Evolutionary conservation across 768 basidiomycete genomes (phyloP).

Genomic region (Rubroboletus pulcherrimus): DNA sequence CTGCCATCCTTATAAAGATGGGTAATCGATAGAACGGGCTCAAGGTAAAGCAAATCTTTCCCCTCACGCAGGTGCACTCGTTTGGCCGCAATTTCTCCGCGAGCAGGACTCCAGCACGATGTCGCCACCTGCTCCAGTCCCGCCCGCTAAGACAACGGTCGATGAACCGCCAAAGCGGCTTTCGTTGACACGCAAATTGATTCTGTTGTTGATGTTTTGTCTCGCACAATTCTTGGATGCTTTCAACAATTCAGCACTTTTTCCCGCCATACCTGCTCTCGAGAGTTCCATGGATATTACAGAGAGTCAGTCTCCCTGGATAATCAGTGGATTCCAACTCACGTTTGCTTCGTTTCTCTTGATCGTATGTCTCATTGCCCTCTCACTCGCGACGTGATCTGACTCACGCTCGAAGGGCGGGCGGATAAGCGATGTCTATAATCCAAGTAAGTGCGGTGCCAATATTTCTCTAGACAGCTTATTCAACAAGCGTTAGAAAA

Average conservation of each 20-base stretch:
- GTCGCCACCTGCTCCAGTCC: slow-evolving; percentile 1
- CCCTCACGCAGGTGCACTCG: not conserved
- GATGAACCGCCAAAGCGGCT: slow-evolving; percentile 7
- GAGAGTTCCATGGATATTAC: slow-evolving; percentile 13
- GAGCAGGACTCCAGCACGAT: slow-evolving; percentile 5
- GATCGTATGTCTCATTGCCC: slow-evolving; percentile 12
- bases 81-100: not conserved
- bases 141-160: not conserved
- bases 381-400: slow-evolving; percentile 1
- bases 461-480: slow-evolving; percentile 21
- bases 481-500: slow-evolving; percentile 36
- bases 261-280: slow-evolving; percentile 39
- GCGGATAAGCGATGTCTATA: slow-evolving; percentile 23
- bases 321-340: slow-evolving; percentile 41
- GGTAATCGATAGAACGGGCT: not conserved
- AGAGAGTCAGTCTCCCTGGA: slow-evolving; percentile 28
- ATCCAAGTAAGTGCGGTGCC: slow-evolving; percentile 28
- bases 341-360: slow-evolving; percentile 42
- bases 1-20: not conserved
- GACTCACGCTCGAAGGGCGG: slow-evolving; percentile 17
- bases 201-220: slow-evolving; percentile 38
- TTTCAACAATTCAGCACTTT: slow-evolving; percentile 40
- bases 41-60: not conserved
- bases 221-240: slow-evolving; percentile 43
- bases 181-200: slow-evolving; percentile 24